Evolutionary conservation across 2,329 filamentous ascomycete species (phyloP).

Genomic region (Fusarium temperatum): DNA sequence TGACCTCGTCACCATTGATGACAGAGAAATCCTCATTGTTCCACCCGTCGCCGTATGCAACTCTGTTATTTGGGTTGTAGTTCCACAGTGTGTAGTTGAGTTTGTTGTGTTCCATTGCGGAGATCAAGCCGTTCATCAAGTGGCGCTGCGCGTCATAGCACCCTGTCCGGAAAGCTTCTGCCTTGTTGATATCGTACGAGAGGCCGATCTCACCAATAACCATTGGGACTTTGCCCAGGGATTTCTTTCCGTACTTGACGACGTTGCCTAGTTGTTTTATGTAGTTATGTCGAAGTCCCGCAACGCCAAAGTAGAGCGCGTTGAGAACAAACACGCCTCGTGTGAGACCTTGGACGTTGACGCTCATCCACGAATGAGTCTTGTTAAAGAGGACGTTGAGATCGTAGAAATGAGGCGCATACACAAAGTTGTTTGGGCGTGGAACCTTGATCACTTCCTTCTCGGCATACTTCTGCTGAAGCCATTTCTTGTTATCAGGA

Average conservation of each 20-base stretch:
- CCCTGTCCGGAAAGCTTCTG: constrained; percentile 49
- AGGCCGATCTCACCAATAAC: constrained; percentile 54
- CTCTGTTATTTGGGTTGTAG: constrained; percentile 51
- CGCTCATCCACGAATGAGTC: constrained; percentile 48
- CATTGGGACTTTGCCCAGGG: constrained; percentile 47
- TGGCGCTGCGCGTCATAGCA: constrained; percentile 51
- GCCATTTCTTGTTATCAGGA: constrained; percentile 9
- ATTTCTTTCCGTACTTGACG: constrained; percentile 45
- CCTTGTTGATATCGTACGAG: constrained; percentile 52
- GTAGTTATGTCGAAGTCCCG: constrained; percentile 52
- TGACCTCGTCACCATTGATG: constrained; percentile 47
- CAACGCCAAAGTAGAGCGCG: constrained; percentile 52
- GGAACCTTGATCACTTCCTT: constrained; percentile 41
- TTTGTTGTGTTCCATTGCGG: constrained; percentile 52
- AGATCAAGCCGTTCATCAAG: constrained; percentile 51
- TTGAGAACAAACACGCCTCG: constrained; percentile 52
- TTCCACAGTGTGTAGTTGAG: constrained; percentile 53
- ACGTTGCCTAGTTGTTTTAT: constrained; percentile 50
- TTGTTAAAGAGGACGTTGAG: constrained; percentile 53
- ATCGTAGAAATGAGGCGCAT: constrained; percentile 55
- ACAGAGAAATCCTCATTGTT: constrained; percentile 56
- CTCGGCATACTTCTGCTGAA: constrained; percentile 39
- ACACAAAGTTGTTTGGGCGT: constrained; percentile 49
- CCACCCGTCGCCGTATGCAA: constrained; percentile 54
- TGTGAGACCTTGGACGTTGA: constrained; percentile 53